Conservation (phyloP, 2,329 filamentous ascomycete genomes). For the Teratosphaeria zuluensis region DNA sequence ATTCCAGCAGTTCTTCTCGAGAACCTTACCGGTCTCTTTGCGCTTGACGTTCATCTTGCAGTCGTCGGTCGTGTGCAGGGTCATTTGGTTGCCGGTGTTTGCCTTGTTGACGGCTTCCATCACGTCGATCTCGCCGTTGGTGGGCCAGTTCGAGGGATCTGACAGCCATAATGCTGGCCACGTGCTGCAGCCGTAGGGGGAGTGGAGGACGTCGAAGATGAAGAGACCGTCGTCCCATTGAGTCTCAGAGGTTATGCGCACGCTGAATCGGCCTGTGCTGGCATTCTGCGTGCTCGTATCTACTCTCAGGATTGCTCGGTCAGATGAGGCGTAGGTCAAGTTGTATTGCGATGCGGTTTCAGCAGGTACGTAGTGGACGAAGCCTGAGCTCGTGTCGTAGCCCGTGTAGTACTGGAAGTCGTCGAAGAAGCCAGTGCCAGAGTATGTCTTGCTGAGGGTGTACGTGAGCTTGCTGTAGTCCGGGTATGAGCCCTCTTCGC, state of each 20-base stretch:
- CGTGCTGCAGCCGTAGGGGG: constrained; percentile 27
- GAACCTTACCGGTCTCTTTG: constrained; percentile 21
- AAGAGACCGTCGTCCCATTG: constrained; percentile 28
- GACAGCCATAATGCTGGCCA: constrained; percentile 32
- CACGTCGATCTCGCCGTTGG: constrained; percentile 24
- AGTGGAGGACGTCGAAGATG: constrained; percentile 27
- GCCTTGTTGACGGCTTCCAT: constrained; percentile 26
- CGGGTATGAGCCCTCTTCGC: constrained; percentile 15
- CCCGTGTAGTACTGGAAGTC: constrained; percentile 41
- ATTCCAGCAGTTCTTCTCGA: constrained; percentile 18
- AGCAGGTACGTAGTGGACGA: constrained; percentile 37
- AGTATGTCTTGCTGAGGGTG: constrained; percentile 24
- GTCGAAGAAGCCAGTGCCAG: constrained; percentile 39
- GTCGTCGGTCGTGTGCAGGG: constrained; percentile 21
- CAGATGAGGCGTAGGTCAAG: constrained; percentile 19
- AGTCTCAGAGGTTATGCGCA: constrained; percentile 28
- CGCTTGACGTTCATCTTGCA: constrained; percentile 24
- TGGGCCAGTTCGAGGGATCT: constrained; percentile 35
- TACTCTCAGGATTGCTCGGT: constrained; percentile 18
- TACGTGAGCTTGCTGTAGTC: constrained; percentile 20
- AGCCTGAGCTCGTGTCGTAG: constrained; percentile 40
- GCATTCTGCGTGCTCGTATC: constrained; percentile 19
- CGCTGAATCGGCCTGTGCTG: constrained; percentile 22
- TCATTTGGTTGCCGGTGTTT: constrained; percentile 7
- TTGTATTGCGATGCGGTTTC: constrained; percentile 18